Conservation (phyloP, 2,329 filamentous ascomycete genomes). For the Trichoderma semiorbis region DNA sequence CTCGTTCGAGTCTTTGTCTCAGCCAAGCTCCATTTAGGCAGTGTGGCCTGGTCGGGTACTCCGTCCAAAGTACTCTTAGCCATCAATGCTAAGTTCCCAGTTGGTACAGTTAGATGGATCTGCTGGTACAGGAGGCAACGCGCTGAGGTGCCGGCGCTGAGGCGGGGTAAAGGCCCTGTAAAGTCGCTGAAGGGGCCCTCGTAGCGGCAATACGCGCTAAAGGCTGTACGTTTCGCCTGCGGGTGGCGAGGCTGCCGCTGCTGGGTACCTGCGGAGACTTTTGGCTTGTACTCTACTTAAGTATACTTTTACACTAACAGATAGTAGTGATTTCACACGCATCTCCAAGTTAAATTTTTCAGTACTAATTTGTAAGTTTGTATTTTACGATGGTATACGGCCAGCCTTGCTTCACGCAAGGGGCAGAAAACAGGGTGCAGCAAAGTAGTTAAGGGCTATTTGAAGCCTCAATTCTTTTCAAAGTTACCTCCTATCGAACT, state of each 20-base stretch:
- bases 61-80: background rate
- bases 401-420: constrained; percentile 11
- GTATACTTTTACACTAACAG: background rate
- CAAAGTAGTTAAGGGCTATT: background rate
- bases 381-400: background rate
- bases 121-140: background rate
- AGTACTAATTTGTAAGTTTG: background rate
- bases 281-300: background rate
- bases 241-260: constrained; percentile 2
- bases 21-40: constrained; percentile 10
- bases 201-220: background rate
- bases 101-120: background rate
- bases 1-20: constrained; percentile 10
- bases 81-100: background rate
- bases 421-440: background rate
- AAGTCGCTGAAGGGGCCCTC: background rate
- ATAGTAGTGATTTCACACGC: accelerated
- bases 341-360: background rate
- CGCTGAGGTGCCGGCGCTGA: constrained; percentile 6
- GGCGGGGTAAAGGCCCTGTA: constrained; percentile 17
- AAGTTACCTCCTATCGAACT: background rate
- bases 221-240: background rate
- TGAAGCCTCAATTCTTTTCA: background rate
- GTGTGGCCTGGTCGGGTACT: background rate
- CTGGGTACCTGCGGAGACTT: background rate